These are phyloP conservation scores for Globisporangium irregulare DNA, from an alignment of 352 stramenopile genomes.

Conservation along the genomic window DNA sequence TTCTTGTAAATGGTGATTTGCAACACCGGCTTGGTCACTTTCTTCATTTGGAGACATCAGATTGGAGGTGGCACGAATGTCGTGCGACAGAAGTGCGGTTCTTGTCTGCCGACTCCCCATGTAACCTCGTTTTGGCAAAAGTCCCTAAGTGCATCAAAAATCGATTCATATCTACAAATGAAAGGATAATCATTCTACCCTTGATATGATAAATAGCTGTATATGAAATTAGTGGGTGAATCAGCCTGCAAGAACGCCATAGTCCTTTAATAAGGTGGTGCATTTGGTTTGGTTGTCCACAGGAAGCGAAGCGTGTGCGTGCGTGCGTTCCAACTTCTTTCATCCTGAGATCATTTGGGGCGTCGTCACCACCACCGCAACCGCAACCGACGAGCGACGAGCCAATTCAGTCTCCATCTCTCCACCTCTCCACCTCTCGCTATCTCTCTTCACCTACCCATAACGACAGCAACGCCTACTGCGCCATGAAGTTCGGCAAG, in stretches of 20 bases:
- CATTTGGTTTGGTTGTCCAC: neutral
- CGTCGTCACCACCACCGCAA: neutral
- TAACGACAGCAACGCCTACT: neutral
- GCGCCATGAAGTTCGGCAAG: constrained; percentile 92
- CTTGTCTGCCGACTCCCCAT: neutral
- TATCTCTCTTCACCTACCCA: neutral
- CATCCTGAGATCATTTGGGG: neutral
- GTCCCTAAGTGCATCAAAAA: neutral
- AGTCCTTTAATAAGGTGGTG: neutral
- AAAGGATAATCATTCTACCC: neutral
- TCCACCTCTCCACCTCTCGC: too few relatives aligned
- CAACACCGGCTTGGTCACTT: too few relatives aligned
- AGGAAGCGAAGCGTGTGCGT: neutral
- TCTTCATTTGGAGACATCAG: too few relatives aligned
- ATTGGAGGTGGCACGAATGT: neutral
- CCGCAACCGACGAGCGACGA: neutral
- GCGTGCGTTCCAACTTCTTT: neutral
- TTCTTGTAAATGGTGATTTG: too few relatives aligned
- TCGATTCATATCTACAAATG: neutral
- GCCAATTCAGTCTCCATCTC: neutral
- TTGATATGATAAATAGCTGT: neutral
- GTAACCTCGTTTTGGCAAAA: neutral
- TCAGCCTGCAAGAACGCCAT: neutral
- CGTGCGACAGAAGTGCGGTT: neutral
- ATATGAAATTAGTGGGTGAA: neutral